A percentile compares a stretch with the other conserved stretches of the same genome.
Evolutionary conservation across 352 stramenopile genomes (phyloP).

Genomic region (Thalassiosira ordinaria): DNA sequence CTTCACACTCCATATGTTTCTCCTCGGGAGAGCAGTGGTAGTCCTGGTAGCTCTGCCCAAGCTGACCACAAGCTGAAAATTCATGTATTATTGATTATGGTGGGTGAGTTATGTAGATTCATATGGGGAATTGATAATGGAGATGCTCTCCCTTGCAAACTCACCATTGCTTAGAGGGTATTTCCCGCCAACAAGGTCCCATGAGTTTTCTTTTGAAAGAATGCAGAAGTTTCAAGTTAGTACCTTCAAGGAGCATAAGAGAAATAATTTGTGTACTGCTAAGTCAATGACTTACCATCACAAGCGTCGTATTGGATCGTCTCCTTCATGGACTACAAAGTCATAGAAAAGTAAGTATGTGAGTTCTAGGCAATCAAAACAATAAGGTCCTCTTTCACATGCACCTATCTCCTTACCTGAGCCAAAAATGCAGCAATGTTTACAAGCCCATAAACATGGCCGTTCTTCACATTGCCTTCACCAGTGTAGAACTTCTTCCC

Average conservation of each 20-base stretch:
- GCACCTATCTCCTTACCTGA: no score
- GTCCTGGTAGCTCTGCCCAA: conserved; percentile 64
- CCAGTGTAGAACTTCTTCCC: conserved; percentile 52
- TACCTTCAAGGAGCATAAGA: no score
- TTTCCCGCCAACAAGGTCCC: conserved; percentile 48
- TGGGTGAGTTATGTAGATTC: no score
- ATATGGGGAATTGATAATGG: no score
- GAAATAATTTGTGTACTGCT: no score
- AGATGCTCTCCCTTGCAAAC: no score
- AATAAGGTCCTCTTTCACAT: no score
- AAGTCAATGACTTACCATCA: not conserved
- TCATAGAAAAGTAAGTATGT: no score
- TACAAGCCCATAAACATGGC: conserved; percentile 25
- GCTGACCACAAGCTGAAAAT: conserved; percentile 69
- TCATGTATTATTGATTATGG: no score
- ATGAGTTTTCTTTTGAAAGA: conserved; percentile 69
- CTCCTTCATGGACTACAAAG: conserved; percentile 66
- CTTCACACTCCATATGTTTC: conserved; percentile 62
- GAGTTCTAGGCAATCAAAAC: no score
- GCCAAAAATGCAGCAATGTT: conserved; percentile 50
- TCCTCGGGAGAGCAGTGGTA: conserved; percentile 64
- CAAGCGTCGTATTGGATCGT: conserved; percentile 68
- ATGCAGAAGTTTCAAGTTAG: no score
- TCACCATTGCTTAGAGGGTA: conserved; percentile 61
- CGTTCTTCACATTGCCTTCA: conserved; percentile 33